Percentiles rank a stretch among this genome's conserved stretches.
phyloP scores from a whole-genome alignment of 768 basidiomycete genomes.

The Termitomyces sp. region DNA sequence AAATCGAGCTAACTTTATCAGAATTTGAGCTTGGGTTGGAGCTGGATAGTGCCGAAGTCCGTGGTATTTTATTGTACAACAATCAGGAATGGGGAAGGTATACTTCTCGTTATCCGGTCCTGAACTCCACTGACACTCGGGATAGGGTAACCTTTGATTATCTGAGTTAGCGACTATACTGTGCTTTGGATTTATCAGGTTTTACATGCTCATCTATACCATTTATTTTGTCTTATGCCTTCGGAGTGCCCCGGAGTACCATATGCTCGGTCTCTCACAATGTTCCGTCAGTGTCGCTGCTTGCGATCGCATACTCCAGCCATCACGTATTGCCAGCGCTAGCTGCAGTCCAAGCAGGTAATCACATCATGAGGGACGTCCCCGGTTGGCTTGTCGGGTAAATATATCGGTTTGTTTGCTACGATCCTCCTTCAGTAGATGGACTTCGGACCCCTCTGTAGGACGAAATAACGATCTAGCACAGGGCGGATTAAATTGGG shows the following conservation, averaged over 20 bases:
- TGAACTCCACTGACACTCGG: slow-evolving; percentile 13
- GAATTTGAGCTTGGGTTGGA: slow-evolving; percentile 86
- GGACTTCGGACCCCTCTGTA: slow-evolving; percentile 4
- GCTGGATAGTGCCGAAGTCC: slow-evolving; percentile 84
- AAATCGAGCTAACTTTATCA: slow-evolving; percentile 26
- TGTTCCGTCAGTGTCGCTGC: slow-evolving; percentile 25
- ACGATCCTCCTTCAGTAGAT: neutral
- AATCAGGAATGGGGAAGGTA: slow-evolving; percentile 78
- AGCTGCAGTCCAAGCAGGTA: neutral
- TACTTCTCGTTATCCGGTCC: slow-evolving; percentile 28
- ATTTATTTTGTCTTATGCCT: slow-evolving; percentile 7
- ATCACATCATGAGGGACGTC: neutral
- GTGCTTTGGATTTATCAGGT: slow-evolving; percentile 9
- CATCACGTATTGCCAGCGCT: neutral
- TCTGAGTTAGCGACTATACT: slow-evolving; percentile 28
- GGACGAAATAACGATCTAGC: neutral
- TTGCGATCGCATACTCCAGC: neutral
- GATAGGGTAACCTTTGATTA: slow-evolving; percentile 50
- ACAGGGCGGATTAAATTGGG: neutral
- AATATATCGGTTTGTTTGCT: neutral
- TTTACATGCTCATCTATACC: slow-evolving; percentile 12
- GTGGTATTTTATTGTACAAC: slow-evolving; percentile 73
- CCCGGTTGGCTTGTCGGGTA: neutral
- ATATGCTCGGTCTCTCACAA: slow-evolving; percentile 17
- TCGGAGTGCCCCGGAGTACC: slow-evolving; percentile 15